Base-by-base conservation (phyloP, 305 asterid genomes). In the Fraxinus floribunda region DNA sequence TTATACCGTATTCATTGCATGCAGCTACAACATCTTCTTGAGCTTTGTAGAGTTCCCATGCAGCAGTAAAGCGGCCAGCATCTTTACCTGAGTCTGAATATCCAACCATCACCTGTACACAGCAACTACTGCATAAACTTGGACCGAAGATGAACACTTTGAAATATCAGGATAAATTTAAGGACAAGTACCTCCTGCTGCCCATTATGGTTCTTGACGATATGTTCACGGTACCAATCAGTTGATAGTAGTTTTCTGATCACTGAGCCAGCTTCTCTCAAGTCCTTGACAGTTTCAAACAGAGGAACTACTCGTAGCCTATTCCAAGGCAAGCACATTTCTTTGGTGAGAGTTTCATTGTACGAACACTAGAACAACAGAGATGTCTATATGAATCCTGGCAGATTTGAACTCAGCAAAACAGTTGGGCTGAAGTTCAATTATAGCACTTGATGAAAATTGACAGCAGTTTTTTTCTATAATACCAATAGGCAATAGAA, bases 291-390 rank as follows among this genome's bases (percentile, higher is more conserved):
- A 8, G 98, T 95, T 89, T 95, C 99, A 88, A 95, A 95, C 75
- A 95, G 91, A 81, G 99, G 99, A 85, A 93, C 98, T 72, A 95
- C 98, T 71, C 99, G 94, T 78, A 95, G 88, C 88, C 99, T 95
- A 80, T 85, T 60, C 83, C 78, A 87, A 57, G 73, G 77, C 44
- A 76, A 18, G 44, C 75, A 78, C 52, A 72, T 15, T 70, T 32
- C 75, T 71, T 73, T 64, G 82, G 46, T 86, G 84, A 79, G 82
- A 79, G 81, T 57, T 35, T 77, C 66, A 73, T 49, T 52, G 35
- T 52, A 75, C 77, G 4, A 52, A 30, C 55, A 75, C 75, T 35
- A 72, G 49, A 26, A 57, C 52, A 81, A 57, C 70, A 36, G 32
- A 36, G 80, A 55, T 55, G 22, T 55, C 66, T 55, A 55, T 55